phyloP scores from a whole-genome alignment of 2,329 filamentous ascomycete genomes.

The Huntiella omanensis region DNA sequence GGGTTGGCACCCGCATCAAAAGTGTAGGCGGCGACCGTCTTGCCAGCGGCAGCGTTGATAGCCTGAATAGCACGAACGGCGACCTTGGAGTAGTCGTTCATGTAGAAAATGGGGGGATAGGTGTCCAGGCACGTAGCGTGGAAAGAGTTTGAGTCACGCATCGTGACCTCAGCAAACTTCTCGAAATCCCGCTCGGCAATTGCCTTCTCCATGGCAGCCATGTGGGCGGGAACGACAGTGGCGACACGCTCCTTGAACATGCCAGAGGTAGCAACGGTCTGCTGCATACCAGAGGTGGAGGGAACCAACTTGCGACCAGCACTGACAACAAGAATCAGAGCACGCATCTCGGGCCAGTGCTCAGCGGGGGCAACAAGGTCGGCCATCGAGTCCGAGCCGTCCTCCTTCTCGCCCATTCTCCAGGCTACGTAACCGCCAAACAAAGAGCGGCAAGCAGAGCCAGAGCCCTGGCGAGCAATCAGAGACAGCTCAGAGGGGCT shows the following conservation, averaged over 20 bases:
- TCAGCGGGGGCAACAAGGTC: slow-evolving; percentile 72
- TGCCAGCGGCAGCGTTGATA: slow-evolving; percentile 65
- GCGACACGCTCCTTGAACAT: slow-evolving; percentile 63
- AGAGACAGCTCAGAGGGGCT: slow-evolving; percentile 67
- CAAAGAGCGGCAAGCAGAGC: slow-evolving; percentile 79
- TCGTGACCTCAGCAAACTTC: slow-evolving; percentile 74
- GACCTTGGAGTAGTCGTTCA: slow-evolving; percentile 82
- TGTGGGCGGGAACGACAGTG: slow-evolving; percentile 62
- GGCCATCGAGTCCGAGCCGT: slow-evolving; percentile 75
- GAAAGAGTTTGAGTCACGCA: slow-evolving; percentile 95
- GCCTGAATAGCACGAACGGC: slow-evolving; percentile 77
- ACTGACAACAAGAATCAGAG: slow-evolving; percentile 75
- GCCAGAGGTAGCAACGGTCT: slow-evolving; percentile 79
- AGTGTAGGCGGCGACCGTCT: slow-evolving; percentile 77
- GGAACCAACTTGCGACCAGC: slow-evolving; percentile 92
- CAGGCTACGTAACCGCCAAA: slow-evolving; percentile 95
- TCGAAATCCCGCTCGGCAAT: slow-evolving; percentile 65
- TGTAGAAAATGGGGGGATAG: slow-evolving; percentile 93
- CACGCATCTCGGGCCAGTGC: slow-evolving; percentile 93
- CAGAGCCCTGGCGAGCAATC: slow-evolving; percentile 84
- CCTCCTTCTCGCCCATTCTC: slow-evolving; percentile 56
- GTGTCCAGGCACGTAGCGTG: slow-evolving; percentile 90
- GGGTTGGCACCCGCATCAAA: slow-evolving; percentile 96
- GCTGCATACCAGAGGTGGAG: slow-evolving; percentile 90
- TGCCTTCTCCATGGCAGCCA: slow-evolving; percentile 70